Percentiles rank a stretch among this genome's conserved stretches.
phyloP scores from a whole-genome alignment of 371 early-diverging fungal genomes.

The Sporodiniella umbellata region DNA sequence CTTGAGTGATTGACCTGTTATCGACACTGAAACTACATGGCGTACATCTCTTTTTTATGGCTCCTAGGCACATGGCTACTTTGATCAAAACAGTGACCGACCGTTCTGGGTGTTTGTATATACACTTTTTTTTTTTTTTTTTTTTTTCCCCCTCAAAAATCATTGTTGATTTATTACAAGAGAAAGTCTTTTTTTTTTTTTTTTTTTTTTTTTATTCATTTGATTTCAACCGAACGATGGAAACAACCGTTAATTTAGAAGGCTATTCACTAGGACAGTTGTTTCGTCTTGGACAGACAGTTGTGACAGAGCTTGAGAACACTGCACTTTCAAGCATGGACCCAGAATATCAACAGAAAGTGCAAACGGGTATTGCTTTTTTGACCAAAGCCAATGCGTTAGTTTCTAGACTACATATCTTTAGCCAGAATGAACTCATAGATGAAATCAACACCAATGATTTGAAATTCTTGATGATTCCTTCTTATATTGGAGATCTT shows the following conservation, averaged over 20 bases:
- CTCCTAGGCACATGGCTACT: too few species aligned
- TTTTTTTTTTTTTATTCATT: background rate
- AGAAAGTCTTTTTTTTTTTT: background rate
- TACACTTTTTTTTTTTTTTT: too few species aligned
- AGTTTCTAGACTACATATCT: constrained; percentile 65
- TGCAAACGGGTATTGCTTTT: constrained; percentile 38
- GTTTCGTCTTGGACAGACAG: constrained; percentile 24
- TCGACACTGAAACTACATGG: too few species aligned
- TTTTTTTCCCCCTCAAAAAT: too few species aligned
- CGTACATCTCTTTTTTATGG: too few species aligned
- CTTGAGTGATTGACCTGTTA: too few species aligned
- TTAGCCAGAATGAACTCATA: constrained; percentile 82
- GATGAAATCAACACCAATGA: constrained; percentile 87
- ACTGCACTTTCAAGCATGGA: constrained; percentile 42
- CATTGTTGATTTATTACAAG: too few species aligned
- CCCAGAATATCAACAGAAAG: constrained; percentile 48
- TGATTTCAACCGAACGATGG: too few species aligned
- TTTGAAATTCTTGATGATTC: constrained; percentile 69
- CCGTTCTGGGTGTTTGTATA: too few species aligned
- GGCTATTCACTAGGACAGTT: constrained; percentile 37
- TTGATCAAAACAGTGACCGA: too few species aligned
- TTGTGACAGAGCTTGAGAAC: constrained; percentile 36
- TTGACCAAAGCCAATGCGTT: constrained; percentile 49
- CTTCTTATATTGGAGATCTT: constrained; percentile 77
- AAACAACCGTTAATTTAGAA: constrained; percentile 6